Base-by-base conservation (phyloP, 768 basidiomycete species). In the Boletales sp. region DNA sequence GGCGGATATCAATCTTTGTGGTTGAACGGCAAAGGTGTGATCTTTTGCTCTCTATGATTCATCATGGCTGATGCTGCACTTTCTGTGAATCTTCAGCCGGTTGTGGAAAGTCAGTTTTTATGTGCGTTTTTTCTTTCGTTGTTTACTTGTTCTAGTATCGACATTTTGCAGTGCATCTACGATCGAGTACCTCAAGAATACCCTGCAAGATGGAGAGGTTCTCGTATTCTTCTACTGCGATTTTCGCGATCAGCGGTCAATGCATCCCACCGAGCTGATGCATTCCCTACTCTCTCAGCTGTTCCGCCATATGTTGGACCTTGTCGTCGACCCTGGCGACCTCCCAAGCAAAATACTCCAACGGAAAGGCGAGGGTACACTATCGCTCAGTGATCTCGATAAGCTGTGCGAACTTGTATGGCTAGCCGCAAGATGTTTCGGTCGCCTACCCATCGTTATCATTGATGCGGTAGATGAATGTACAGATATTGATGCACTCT, bases 211-310 rank as follows among this genome's bases (percentile, higher is more conserved):
- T 9, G 17, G 25, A 39, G 36, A 38, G n/a, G 28, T 46, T 3
- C 15, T 39, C 6, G 31, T 36, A 11, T 56, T 45, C 35, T 56
- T 56, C 40, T 56, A 53, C 30, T 53, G 55, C 35, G 55, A 53
- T 21, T 56, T 53, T n/a, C 38, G 43, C 11, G 33, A 49, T 2
- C 13, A 18, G 21, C 18, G 44, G 5, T 35, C 43, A 9, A 46
- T 41, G 9, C 19, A 34, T 17, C 30, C 37, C 2, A 17, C 48
- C 3, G 37, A 19, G 10, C 33, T 56, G 12, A 30, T 56, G 25
- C 50, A 48, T 3, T 56, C 55, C 8, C 17, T 56, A 9, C 52
- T 56, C 13, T 6, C 25, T 5, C 50, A 56, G 37, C 8, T 56
- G 7, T 10, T 56, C 33, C 32, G 47, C 18, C 44, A 40, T 7